Evolutionary conservation across 2,329 filamentous ascomycete genomes (phyloP), one percentile per base, ranked within the genome.

Genomic region (Fusarium paranaense): DNA sequence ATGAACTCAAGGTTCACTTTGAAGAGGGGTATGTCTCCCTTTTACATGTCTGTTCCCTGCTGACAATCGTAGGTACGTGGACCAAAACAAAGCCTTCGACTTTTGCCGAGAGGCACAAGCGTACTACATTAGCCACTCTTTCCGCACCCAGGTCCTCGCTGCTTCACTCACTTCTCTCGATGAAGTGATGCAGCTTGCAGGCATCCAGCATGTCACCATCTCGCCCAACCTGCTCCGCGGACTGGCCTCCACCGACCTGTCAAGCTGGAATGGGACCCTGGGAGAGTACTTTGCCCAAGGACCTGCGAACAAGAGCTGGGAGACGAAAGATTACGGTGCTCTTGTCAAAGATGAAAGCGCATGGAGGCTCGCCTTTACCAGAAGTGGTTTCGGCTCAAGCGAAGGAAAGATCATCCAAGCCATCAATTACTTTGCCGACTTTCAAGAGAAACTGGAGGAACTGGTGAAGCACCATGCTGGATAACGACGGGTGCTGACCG

Each of bases 1-100:
- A 92, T 76, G 90, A 92, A 72, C 82, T 93, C 45, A 88, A 87
- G 71, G 90, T 91, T 6, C 90, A 92, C 74, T 89, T 91, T 66
- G 87, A 90, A 47, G 76, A 82, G 14, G 82, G 80, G 85, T 89
- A 78, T 73, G 81, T 78, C 4, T 33, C 9, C 7, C 14, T 42
- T 33, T 50, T 22, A n/a, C 27, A 27, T 50, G 25, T 3, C 42
- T 40, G 37, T 32, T 50, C 22, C 27, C 20, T 0, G 40, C 61
- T 72, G 32, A 74, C 58, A 62, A 25, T 11, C 4, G 5, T 58
- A 89, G 86, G 37, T 89, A 86, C 69, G 78, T 84, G 6, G 87
- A 89, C 65, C 77, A 83, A 35, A 80, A 86, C 72, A 87, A 86
- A 73, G 85, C 86, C 16, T 85, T 91, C 40, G 80, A 82, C 50